These are phyloP conservation scores for Austroboletus niveus DNA, from an alignment of 1,284 basidiomycete species.

Conservation along the genomic window DNA sequence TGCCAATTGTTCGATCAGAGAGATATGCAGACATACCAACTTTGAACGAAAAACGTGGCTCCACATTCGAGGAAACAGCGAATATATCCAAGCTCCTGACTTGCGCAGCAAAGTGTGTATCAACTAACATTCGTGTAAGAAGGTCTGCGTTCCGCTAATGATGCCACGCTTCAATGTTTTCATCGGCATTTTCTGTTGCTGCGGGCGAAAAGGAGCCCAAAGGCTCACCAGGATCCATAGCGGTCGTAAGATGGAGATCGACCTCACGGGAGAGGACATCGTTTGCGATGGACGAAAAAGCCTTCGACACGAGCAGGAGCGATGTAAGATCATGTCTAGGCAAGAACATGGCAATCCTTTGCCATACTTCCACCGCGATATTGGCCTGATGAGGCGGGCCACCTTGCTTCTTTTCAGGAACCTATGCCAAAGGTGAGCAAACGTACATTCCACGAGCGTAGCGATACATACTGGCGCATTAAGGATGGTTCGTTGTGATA, in stretches of 20 bases:
- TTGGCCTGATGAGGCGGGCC: not conserved
- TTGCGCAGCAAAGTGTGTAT: constrained; percentile 54
- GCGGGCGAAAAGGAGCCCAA: constrained; percentile 18
- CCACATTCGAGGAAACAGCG: constrained; percentile 43
- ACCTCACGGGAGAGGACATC: constrained; percentile 53
- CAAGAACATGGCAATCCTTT: not conserved
- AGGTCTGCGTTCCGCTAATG: constrained; percentile 68
- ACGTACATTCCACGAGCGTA: too few relatives aligned
- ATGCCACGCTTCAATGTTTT: constrained; percentile 46
- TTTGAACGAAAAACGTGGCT: constrained; percentile 59
- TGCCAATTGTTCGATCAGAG: not conserved
- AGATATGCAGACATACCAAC: constrained; percentile 43
- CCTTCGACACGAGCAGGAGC: not conserved
- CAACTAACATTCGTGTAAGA: constrained; percentile 61
- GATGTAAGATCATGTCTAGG: not conserved
- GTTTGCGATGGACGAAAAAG: not conserved
- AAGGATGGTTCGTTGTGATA: not conserved
- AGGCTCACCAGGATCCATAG: constrained; percentile 27
- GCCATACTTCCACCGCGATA: not conserved
- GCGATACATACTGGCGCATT: not conserved
- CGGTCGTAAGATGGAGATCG: constrained; percentile 47
- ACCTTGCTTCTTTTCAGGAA: not conserved
- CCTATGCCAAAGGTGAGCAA: too few relatives aligned
- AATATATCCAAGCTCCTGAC: constrained; percentile 59
- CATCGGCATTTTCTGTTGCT: constrained; percentile 8